A percentile compares a stretch with the other conserved stretches of the same genome.
phyloP scores from a whole-genome alignment of 192 early-diverging fungal species.

The Podila epicladia region DNA sequence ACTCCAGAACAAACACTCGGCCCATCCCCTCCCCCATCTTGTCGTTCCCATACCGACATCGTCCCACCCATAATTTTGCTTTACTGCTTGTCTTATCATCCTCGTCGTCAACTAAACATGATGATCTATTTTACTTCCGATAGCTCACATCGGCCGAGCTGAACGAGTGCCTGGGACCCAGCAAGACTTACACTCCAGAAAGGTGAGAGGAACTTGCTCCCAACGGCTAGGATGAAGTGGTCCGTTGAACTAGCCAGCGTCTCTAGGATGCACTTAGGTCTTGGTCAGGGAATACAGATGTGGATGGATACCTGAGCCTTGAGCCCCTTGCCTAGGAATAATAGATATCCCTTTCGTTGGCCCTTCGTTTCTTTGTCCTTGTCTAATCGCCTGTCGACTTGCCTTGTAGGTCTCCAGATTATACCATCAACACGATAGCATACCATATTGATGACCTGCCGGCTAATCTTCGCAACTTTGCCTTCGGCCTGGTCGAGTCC shows the following conservation, averaged over 20 bases:
- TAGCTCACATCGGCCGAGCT: slow-evolving; percentile 38
- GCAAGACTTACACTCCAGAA: slow-evolving; percentile 20
- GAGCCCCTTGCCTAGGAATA: too few species aligned
- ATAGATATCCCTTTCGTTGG: neutral
- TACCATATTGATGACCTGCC: slow-evolving; percentile 56
- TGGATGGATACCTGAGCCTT: too few species aligned
- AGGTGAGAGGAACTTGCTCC: slow-evolving; percentile 8
- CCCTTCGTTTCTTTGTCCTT: neutral
- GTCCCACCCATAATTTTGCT: too few species aligned
- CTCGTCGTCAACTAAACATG: too few species aligned
- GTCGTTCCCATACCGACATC: too few species aligned
- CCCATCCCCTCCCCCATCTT: neutral
- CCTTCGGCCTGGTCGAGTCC: slow-evolving; percentile 63
- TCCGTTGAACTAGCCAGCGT: too few species aligned
- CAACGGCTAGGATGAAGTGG: too few species aligned
- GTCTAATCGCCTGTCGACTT: neutral
- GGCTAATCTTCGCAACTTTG: slow-evolving; percentile 53
- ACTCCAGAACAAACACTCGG: too few species aligned
- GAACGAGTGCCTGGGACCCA: slow-evolving; percentile 20
- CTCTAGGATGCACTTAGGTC: too few species aligned
- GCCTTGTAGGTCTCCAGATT: slow-evolving; percentile 18
- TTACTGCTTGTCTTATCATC: too few species aligned
- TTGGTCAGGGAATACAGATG: too few species aligned
- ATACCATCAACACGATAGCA: slow-evolving; percentile 17
- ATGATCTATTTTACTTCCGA: neutral